phyloP scores from a whole-genome alignment of 768 basidiomycete genomes.

The Pisolithus sp. region DNA sequence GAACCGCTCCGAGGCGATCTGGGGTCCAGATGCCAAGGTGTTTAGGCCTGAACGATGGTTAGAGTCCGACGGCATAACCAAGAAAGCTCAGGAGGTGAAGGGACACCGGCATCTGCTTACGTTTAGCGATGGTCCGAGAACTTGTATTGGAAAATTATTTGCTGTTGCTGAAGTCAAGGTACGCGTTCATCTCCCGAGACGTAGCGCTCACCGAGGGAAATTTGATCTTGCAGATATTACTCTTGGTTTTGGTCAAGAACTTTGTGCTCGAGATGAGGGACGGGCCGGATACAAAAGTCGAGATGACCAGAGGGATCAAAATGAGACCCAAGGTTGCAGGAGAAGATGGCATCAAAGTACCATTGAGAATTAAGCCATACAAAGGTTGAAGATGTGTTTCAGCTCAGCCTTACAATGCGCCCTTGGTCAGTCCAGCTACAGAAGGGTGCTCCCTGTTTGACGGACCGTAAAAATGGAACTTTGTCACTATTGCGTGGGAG shows the following conservation, averaged over 20 bases:
- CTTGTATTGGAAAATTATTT: constrained; percentile 23
- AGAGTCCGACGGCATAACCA: constrained; percentile 10
- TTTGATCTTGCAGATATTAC: constrained; percentile 27
- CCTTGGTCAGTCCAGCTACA: too few relatives aligned
- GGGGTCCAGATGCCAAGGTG: constrained; percentile 46
- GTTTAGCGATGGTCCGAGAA: constrained; percentile 25
- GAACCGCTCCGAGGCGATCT: constrained; percentile 46
- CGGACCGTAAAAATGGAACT: too few relatives aligned
- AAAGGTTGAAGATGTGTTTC: constrained; percentile 1
- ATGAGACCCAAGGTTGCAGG: constrained; percentile 8
- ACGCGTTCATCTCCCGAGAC: constrained; percentile 5
- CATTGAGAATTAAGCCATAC: constrained; percentile 15
- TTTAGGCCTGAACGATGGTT: constrained; percentile 21
- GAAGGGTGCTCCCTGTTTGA: too few relatives aligned
- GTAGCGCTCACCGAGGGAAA: neutral
- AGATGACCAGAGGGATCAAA: constrained; percentile 2
- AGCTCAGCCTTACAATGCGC: too few relatives aligned
- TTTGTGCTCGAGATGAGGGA: constrained; percentile 32
- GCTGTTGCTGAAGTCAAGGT: constrained; percentile 25
- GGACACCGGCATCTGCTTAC: constrained; percentile 23
- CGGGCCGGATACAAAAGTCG: constrained; percentile 23
- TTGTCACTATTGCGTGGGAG: too few relatives aligned
- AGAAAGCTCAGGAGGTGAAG: constrained; percentile 16
- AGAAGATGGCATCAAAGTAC: constrained; percentile 18
- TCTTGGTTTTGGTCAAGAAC: constrained; percentile 33